Percentiles rank a stretch among this genome's conserved stretches.
Conservation (phyloP, 1,284 basidiomycete genomes). For the Gomphus sp. region DNA sequence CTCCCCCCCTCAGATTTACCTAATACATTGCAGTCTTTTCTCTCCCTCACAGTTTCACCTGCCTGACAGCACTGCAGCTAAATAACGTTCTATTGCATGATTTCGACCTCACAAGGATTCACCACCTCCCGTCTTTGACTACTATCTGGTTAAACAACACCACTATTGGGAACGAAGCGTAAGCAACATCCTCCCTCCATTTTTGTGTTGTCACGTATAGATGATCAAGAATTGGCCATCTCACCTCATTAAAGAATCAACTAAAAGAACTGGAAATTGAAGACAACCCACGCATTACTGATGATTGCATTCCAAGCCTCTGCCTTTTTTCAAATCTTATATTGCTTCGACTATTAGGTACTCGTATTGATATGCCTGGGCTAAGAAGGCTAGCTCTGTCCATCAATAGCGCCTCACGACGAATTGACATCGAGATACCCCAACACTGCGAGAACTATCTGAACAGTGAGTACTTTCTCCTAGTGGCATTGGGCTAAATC, state of each 20-base stretch:
- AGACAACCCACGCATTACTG: constrained; percentile 40
- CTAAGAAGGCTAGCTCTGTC: constrained; percentile 38
- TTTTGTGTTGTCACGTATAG: background rate
- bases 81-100: constrained; percentile 35
- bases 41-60: constrained; percentile 40
- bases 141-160: constrained; percentile 44
- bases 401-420: constrained; percentile 26
- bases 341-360: constrained; percentile 43
- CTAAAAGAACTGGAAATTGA: constrained; percentile 42
- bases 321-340: constrained; percentile 35
- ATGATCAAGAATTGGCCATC: constrained; percentile 40
- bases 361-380: constrained; percentile 45
- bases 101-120: constrained; percentile 40
- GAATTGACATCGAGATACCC: constrained; percentile 45
- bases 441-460: constrained; percentile 42
- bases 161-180: constrained; percentile 55
- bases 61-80: constrained; percentile 40
- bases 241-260: constrained; percentile 43
- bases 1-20: constrained; percentile 8
- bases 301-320: constrained; percentile 48
- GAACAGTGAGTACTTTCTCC: constrained; percentile 29
- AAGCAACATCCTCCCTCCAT: constrained; percentile 15
- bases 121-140: constrained; percentile 41
- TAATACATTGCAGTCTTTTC: constrained; percentile 33
- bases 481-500: background rate